Conservation (phyloP, 176 grass and related monocot species). For the Avena atlantica region DNA sequence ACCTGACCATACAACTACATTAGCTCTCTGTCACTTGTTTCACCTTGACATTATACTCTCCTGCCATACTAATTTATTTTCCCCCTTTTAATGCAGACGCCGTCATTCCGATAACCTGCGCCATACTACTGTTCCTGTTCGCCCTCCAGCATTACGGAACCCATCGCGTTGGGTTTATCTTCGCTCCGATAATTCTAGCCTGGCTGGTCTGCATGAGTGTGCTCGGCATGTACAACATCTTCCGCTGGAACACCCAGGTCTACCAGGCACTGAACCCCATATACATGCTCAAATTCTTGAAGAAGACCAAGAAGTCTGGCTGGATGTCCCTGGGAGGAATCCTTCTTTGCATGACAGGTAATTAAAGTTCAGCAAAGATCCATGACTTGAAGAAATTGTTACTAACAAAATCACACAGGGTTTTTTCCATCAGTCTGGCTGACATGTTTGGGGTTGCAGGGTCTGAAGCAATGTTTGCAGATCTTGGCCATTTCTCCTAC, state of each 20-base stretch:
- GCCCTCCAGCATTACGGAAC: constrained; percentile 96
- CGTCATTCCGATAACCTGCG: constrained; percentile 84
- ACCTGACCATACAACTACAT: not conserved
- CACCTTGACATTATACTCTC: constrained; percentile 1
- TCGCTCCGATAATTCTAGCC: constrained; percentile 78
- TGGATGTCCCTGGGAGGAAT: constrained; percentile 99
- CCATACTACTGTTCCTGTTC: constrained; percentile 79
- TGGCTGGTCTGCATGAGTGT: constrained; percentile 84
- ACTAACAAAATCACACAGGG: no score
- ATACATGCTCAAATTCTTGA: constrained; percentile 88
- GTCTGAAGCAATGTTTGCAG: constrained; percentile 99
- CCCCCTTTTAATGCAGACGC: constrained; percentile 52
- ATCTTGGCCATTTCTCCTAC: constrained; percentile 97
- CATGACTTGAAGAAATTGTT: not conserved
- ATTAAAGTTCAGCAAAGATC: not conserved
- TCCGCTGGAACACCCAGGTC: constrained; percentile 76
- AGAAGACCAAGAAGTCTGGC: constrained; percentile 86
- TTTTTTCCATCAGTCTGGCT: not conserved
- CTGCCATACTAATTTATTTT: not conserved
- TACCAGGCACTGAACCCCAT: constrained; percentile 75
- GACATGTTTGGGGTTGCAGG: constrained; percentile 56
- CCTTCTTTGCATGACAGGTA: constrained; percentile 95
- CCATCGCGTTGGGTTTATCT: constrained; percentile 80
- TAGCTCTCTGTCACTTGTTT: not conserved
- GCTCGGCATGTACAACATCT: constrained; percentile 88